Base-by-base conservation (phyloP, 2,329 filamentous ascomycete species). In the Aureobasidium namibiae region DNA sequence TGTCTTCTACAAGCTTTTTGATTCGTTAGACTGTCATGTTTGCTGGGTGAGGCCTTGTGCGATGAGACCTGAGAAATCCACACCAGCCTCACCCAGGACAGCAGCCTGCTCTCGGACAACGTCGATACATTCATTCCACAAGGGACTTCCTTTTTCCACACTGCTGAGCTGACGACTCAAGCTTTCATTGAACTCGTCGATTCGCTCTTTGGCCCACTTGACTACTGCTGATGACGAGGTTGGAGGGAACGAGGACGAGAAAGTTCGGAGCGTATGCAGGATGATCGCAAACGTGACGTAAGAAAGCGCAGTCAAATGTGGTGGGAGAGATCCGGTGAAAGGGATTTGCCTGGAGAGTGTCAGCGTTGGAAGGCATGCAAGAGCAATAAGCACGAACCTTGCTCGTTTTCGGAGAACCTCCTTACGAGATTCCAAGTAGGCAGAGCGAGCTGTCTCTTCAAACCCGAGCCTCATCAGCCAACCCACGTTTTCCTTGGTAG, bases 281-380 rank as follows among this genome's bases (percentile, higher is more conserved):
- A 99, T 92, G 64, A 96, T 82, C 57, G 86, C 91, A 74, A 99
- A 99, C 73, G 96, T 96, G 60, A 96, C 91, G 73, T 91, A 96
- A 1, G 92, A 94, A 48, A 97, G 80, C 70, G 96, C 90, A 80
- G 92, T 96, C 66, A 97, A 94, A 74, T 97, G 97, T 13, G 91
- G 82, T 61, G 90, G 89, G 9, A 99, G 82, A 67, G 96, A 89
- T 54, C 94, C 94, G 70, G 96, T 91, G 74, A 99, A 99, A 61
- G 95, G 88, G 70, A 92, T 94, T 80, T 95, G 90, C 61, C 90
- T 94, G 66, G 33, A 7, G n/a, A 14, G 7, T 42, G 50, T 54
- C 26, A 54, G 50, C 26, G n/a, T 11, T 33, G 33, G 50, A 26
- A 58, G 10, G 54, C 50, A 63, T 9, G 73, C 63, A 72, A 61